Evolutionary conservation across 2,329 filamentous ascomycete genomes (phyloP).

Genomic region (Aspergillus melleus): DNA sequence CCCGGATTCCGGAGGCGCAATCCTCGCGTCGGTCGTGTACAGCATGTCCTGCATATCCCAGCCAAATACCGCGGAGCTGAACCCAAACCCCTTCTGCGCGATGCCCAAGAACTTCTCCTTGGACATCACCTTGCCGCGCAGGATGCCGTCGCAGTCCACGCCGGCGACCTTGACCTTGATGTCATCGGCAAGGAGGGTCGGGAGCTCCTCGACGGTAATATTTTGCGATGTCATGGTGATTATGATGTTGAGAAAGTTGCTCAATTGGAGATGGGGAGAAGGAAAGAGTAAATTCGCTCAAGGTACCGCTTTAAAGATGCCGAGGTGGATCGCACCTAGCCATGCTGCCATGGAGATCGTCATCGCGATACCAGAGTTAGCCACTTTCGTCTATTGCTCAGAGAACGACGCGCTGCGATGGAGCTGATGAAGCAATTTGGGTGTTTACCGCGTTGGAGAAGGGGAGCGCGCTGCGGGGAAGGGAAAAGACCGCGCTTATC

Average conservation of each 20-base stretch:
- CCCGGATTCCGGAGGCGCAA: constrained; percentile 80
- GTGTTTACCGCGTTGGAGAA: background rate
- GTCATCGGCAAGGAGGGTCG: constrained; percentile 67
- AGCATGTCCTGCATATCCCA: constrained; percentile 97
- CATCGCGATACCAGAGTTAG: background rate
- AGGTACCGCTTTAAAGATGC: background rate
- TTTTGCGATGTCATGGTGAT: constrained; percentile 12
- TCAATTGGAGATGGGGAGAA: background rate
- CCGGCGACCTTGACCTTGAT: constrained; percentile 81
- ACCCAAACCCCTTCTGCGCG: constrained; percentile 75
- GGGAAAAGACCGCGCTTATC: constrained; percentile 19
- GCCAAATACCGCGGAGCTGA: constrained; percentile 89
- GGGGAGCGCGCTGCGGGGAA: background rate
- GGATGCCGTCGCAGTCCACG: constrained; percentile 78
- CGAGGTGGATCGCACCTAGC: background rate
- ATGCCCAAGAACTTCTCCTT: constrained; percentile 89
- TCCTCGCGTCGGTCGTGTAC: constrained; percentile 66
- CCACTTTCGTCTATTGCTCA: background rate
- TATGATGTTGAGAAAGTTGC: background rate
- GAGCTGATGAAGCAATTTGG: background rate
- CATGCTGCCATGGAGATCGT: background rate
- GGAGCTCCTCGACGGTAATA: constrained; percentile 62
- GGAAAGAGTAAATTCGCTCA: background rate
- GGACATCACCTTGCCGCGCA: constrained; percentile 85
- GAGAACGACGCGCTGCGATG: background rate